A percentile compares a stretch with the other conserved stretches of the same genome.
phyloP scores from a whole-genome alignment of 2,329 filamentous ascomycete genomes.

The Didymella lethalis region DNA sequence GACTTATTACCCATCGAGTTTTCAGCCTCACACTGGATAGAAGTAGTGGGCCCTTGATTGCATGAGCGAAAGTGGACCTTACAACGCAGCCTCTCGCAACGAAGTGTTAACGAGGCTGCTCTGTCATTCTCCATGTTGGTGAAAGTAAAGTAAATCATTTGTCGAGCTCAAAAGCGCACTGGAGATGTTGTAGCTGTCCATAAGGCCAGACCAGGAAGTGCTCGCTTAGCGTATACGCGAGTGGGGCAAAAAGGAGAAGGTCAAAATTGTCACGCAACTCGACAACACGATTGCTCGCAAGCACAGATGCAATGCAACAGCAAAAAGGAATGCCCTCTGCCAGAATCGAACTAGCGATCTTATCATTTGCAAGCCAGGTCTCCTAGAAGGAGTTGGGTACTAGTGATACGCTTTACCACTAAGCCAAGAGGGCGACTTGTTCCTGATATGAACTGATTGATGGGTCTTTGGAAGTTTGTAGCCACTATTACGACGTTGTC shows the following conservation, averaged over 20 bases:
- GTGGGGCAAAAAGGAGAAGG: slow-evolving; percentile 1
- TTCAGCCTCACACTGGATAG: too few relatives aligned
- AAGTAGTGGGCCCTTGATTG: too few relatives aligned
- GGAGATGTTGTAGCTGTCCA: not conserved
- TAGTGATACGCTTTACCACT: slow-evolving; percentile 27
- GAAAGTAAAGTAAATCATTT: too few relatives aligned
- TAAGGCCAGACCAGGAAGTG: not conserved
- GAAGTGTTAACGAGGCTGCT: too few relatives aligned
- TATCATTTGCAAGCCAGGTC: slow-evolving; percentile 15
- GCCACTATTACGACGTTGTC: not conserved
- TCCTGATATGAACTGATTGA: not conserved
- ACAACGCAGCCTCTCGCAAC: too few relatives aligned
- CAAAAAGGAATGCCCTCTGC: slow-evolving; percentile 21
- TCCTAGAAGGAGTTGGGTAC: slow-evolving; percentile 13
- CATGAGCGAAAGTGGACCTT: too few relatives aligned
- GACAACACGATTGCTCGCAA: not conserved
- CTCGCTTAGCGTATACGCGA: slow-evolving; percentile 12
- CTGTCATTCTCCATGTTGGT: too few relatives aligned
- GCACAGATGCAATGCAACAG: not conserved
- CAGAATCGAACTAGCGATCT: slow-evolving; percentile 25
- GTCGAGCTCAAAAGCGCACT: too few relatives aligned
- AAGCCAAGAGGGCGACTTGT: slow-evolving; percentile 19
- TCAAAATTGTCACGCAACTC: not conserved
- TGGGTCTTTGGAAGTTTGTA: not conserved
- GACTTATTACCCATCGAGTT: too few relatives aligned